phyloP scores from a whole-genome alignment of 805 yeast genomes.

The Candida manassasensis region DNA sequence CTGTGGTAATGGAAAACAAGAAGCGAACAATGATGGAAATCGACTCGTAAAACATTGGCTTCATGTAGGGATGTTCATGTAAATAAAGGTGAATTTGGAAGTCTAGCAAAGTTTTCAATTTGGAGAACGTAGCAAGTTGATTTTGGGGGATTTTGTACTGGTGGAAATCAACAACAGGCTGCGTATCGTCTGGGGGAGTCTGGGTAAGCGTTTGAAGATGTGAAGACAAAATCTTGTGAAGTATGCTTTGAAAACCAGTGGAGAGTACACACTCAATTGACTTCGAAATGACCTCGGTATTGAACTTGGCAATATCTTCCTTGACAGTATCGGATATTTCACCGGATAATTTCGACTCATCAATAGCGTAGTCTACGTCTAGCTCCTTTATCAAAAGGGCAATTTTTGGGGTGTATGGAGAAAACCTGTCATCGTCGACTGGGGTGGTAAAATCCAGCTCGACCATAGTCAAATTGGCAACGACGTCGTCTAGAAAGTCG shows the following conservation, averaged over 20 bases:
- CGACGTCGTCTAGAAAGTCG: neutral
- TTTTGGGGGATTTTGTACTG: neutral
- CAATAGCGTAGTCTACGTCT: constrained; percentile 1
- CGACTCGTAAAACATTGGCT: constrained; percentile 22
- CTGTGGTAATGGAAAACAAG: constrained; percentile 18
- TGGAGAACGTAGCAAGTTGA: constrained; percentile 9
- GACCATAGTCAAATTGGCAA: neutral
- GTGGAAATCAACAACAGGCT: constrained; percentile 4
- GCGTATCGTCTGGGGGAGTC: neutral
- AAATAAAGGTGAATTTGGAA: constrained; percentile 17
- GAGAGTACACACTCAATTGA: constrained; percentile 17
- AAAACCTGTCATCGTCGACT: neutral
- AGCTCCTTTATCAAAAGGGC: neutral
- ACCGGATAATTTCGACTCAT: neutral
- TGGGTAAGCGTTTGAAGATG: constrained; percentile 1
- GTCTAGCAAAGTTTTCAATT: constrained; percentile 24
- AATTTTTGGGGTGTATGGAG: neutral
- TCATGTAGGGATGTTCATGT: constrained; percentile 12
- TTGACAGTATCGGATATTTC: constrained; percentile 6
- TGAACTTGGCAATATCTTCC: constrained; percentile 17
- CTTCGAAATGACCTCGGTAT: constrained; percentile 17
- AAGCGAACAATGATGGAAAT: constrained; percentile 20
- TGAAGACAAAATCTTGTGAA: constrained; percentile 1
- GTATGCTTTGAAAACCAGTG: constrained; percentile 16
- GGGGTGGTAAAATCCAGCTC: neutral